A percentile compares a stretch with the other conserved stretches of the same genome.
These are phyloP conservation scores for Bombardia bombarda DNA, from an alignment of 495 filamentous ascomycete genomes.

Conservation along the genomic window DNA sequence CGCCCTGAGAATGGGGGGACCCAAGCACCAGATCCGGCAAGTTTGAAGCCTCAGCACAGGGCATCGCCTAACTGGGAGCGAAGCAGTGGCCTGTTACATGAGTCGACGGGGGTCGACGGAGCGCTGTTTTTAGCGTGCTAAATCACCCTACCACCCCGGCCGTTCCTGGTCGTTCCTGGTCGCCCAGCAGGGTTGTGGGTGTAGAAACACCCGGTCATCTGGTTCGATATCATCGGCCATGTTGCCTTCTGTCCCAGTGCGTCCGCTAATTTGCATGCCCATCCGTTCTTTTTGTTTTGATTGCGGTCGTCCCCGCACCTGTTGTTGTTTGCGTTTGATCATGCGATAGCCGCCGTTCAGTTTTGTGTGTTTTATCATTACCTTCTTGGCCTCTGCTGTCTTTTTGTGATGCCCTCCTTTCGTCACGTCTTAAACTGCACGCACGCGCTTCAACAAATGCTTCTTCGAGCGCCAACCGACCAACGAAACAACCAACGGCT, in stretches of 20 bases:
- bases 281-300: conserved; percentile 2
- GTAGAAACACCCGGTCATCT: conserved; percentile 3
- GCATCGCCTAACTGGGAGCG: too few relatives aligned
- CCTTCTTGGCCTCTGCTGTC: conserved; percentile 2
- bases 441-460: conserved; percentile 12
- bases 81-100: too few relatives aligned
- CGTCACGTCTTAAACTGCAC: background rate
- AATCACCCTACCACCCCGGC: background rate
- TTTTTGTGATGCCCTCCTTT: conserved; percentile 9
- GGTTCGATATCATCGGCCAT: conserved; percentile 7
- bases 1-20: too few relatives aligned
- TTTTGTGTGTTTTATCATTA: conserved; percentile 1
- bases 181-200: conserved; percentile 3
- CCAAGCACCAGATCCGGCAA: too few relatives aligned
- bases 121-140: too few relatives aligned
- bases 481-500: conserved; percentile 7
- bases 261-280: conserved; percentile 3
- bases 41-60: too few relatives aligned
- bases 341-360: background rate
- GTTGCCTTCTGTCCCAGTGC: conserved; percentile 3
- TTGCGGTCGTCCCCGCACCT: background rate
- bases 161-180: background rate
- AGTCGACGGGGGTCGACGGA: too few relatives aligned
- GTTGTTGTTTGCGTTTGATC: background rate
- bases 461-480: conserved; percentile 1